phyloP scores from a whole-genome alignment of 2,329 filamentous ascomycete genomes.

The Beauveria sp. region DNA sequence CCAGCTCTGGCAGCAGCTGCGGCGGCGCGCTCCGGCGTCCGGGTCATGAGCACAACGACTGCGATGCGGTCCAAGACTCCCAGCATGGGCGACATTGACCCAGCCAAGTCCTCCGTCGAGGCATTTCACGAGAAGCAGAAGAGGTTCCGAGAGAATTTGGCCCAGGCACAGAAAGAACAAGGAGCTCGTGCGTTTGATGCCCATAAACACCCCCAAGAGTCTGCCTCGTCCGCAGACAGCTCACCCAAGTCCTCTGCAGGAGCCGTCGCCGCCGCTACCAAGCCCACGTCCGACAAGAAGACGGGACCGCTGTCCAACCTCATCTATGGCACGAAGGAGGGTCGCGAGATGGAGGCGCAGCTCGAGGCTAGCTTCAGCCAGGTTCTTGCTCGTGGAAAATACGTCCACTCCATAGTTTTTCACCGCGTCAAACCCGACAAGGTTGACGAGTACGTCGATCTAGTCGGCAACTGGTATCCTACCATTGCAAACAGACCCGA shows the following conservation, averaged over 20 bases:
- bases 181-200: slow-evolving; percentile 67
- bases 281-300: slow-evolving; percentile 54
- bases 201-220: slow-evolving; percentile 27
- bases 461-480: slow-evolving; percentile 90
- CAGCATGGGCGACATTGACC: slow-evolving; percentile 77
- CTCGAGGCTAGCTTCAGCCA: slow-evolving; percentile 95
- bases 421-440: slow-evolving; percentile 94
- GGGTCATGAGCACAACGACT: slow-evolving; percentile 50
- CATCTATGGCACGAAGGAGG: slow-evolving; percentile 96
- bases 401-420: slow-evolving; percentile 95
- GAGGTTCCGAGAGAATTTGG: slow-evolving; percentile 76
- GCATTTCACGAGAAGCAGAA: slow-evolving; percentile 79
- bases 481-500: slow-evolving; percentile 74
- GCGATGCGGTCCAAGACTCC: slow-evolving; percentile 48
- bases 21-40: slow-evolving; percentile 40
- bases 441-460: slow-evolving; percentile 86
- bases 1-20: slow-evolving; percentile 29
- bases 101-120: slow-evolving; percentile 55
- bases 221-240: slow-evolving; percentile 33
- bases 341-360: slow-evolving; percentile 86
- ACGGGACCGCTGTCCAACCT: slow-evolving; percentile 71
- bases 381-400: slow-evolving; percentile 90
- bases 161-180: slow-evolving; percentile 69
- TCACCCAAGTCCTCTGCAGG: slow-evolving; percentile 30
- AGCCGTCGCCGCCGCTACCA: slow-evolving; percentile 43